These are phyloP conservation scores for Irpex sp. DNA, from an alignment of 1,284 basidiomycete species.

Conservation along the genomic window DNA sequence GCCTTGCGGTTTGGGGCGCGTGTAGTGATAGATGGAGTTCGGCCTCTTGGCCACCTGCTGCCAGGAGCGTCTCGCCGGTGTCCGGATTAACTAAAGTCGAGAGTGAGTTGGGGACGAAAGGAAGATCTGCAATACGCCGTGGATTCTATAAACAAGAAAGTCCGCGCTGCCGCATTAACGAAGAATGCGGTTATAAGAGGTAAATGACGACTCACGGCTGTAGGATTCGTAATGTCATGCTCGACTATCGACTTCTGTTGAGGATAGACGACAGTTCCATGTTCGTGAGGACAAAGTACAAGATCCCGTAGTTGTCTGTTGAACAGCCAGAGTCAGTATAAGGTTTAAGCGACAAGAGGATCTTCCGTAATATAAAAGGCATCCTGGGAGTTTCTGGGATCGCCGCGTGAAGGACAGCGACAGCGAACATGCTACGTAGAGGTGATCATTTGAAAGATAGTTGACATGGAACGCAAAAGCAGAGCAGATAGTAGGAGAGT, in stretches of 20 bases:
- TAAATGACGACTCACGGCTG: slow-evolving; percentile 38
- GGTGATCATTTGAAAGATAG: background rate
- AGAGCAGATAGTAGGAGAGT: background rate
- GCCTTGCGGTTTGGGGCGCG: slow-evolving; percentile 20
- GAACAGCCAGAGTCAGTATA: background rate
- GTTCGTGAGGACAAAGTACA: slow-evolving; percentile 64
- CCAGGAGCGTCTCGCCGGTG: slow-evolving; percentile 58
- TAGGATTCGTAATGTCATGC: slow-evolving; percentile 50
- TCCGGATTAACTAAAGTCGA: slow-evolving; percentile 53
- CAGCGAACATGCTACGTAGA: background rate
- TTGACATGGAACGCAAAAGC: background rate
- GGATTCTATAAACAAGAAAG: slow-evolving; percentile 33
- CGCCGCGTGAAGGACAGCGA: background rate
- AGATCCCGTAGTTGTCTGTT: slow-evolving; percentile 71
- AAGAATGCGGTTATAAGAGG: slow-evolving; percentile 2
- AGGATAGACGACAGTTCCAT: slow-evolving; percentile 65
- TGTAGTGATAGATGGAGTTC: slow-evolving; percentile 71
- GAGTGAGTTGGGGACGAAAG: slow-evolving; percentile 67
- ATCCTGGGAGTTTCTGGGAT: background rate
- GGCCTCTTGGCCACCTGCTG: slow-evolving; percentile 76
- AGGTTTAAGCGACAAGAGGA: background rate
- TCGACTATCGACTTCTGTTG: slow-evolving; percentile 54
- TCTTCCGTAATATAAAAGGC: background rate
- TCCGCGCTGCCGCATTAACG: slow-evolving; percentile 1
- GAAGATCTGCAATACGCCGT: slow-evolving; percentile 45